Evolutionary conservation across 2,329 filamentous ascomycete species (phyloP).

Genomic region (Dactylellina leptospora): DNA sequence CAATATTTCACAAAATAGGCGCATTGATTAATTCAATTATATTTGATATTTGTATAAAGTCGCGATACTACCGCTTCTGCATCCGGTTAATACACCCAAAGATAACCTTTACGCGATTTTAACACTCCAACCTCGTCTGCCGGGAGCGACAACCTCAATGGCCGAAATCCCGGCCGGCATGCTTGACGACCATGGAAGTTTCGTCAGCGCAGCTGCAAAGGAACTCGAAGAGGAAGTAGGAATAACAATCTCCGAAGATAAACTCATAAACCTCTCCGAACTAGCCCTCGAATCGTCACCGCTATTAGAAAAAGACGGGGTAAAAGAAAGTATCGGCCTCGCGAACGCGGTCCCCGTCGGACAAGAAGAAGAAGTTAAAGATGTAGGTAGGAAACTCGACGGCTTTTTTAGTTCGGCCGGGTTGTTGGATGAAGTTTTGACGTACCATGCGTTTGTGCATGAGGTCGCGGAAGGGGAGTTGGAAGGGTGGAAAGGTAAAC

Average conservation of each 20-base stretch:
- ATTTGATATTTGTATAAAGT: constrained; percentile 6
- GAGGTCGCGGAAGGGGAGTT: constrained; percentile 65
- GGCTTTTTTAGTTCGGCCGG: constrained; percentile 46
- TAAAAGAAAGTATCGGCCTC: constrained; percentile 33
- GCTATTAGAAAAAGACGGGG: constrained; percentile 11
- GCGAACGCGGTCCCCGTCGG: constrained; percentile 29
- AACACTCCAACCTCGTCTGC: constrained; percentile 69
- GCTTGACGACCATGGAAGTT: constrained; percentile 67
- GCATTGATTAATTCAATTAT: too few relatives aligned
- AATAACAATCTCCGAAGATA: constrained; percentile 64
- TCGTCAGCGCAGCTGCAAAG: constrained; percentile 68
- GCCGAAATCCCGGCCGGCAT: constrained; percentile 69
- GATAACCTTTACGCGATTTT: constrained; percentile 67
- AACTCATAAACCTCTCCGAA: constrained; percentile 66
- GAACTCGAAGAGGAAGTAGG: constrained; percentile 72
- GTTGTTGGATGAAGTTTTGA: constrained; percentile 67
- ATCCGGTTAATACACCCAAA: constrained; percentile 32
- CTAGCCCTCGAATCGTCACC: constrained; percentile 60
- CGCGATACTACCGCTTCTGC: constrained; percentile 31
- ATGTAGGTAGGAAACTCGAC: constrained; percentile 15
- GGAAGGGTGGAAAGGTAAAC: constrained; percentile 67
- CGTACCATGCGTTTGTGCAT: constrained; percentile 68
- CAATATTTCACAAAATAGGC: not conserved
- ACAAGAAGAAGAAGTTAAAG: not conserved
- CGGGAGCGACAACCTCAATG: constrained; percentile 67